Conservation (phyloP, 352 stramenopile genomes). For the Globisporangium middletonii region DNA sequence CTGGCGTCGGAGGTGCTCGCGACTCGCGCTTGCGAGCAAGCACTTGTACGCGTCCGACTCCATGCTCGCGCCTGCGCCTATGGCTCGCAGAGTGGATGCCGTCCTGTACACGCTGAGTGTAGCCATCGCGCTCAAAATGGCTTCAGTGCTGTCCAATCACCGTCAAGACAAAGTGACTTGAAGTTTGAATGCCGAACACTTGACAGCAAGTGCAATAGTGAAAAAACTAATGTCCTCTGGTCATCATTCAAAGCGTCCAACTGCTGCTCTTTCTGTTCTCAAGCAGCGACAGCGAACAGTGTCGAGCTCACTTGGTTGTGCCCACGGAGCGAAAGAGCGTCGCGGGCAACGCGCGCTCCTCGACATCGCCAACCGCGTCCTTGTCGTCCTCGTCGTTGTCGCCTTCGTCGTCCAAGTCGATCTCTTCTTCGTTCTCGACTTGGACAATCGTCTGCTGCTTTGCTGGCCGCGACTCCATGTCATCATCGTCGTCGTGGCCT, state of each 20-base stretch:
- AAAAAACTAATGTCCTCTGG: too few species aligned
- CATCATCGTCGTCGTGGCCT: constrained; percentile 43
- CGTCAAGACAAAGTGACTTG: too few species aligned
- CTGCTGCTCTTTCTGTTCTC: too few species aligned
- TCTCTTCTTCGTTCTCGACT: constrained; percentile 87
- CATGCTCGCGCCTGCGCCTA: constrained; percentile 1
- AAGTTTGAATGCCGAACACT: too few species aligned
- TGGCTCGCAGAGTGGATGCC: too few species aligned
- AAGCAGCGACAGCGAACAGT: too few species aligned
- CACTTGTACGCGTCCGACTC: constrained; percentile 39
- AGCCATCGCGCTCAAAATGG: too few species aligned
- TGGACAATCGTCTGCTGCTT: constrained; percentile 77
- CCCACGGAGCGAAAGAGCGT: constrained; percentile 30
- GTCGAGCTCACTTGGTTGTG: constrained; percentile 1
- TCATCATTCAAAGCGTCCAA: too few species aligned
- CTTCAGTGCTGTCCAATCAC: too few species aligned
- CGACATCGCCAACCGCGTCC: constrained; percentile 21
- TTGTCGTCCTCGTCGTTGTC: constrained; percentile 35
- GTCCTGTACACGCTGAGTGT: too few species aligned
- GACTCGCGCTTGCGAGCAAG: constrained; percentile 37
- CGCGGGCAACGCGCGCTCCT: constrained; percentile 50
- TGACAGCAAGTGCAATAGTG: too few species aligned
- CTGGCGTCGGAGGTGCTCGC: constrained; percentile 36
- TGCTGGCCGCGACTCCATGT: constrained; percentile 65
- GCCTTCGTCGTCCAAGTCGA: constrained; percentile 89